Evolutionary conservation across 139 green algal species (phyloP).

Genomic region (Diplosphaera chodatii): DNA sequence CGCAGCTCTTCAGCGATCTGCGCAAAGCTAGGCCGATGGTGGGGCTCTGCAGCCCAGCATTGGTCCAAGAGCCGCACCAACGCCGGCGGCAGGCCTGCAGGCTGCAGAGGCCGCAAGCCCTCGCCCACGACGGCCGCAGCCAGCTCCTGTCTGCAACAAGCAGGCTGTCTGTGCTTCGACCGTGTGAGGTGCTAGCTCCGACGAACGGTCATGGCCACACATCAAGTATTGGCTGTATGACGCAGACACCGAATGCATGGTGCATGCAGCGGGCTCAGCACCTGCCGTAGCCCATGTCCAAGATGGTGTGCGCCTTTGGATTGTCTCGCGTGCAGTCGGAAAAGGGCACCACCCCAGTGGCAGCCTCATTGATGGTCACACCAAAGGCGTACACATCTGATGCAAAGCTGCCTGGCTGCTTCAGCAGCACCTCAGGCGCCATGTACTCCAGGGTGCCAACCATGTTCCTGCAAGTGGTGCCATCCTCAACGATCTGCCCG

Average conservation of each 20-base stretch:
- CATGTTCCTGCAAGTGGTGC: conserved; percentile 17
- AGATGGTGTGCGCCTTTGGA: conserved; percentile 77
- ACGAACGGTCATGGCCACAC: too few species aligned
- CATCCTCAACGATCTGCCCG: too few species aligned
- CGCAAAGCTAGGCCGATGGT: conserved; percentile 30
- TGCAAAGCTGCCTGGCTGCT: conserved; percentile 21
- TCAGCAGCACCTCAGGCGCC: conserved; percentile 66
- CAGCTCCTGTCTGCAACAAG: conserved; percentile 74
- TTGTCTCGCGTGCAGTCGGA: conserved; percentile 79
- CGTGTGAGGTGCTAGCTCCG: too few species aligned
- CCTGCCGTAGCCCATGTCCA: conserved; percentile 84
- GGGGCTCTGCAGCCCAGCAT: conserved; percentile 54
- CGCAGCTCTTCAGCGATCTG: conserved; percentile 33
- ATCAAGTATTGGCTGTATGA: too few species aligned
- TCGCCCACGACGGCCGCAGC: conserved; percentile 70
- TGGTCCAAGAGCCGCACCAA: conserved; percentile 40
- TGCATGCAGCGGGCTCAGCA: too few species aligned
- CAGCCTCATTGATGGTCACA: conserved; percentile 66
- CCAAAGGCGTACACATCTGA: conserved; percentile 78
- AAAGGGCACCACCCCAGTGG: conserved; percentile 53
- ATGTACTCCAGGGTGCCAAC: conserved; percentile 89
- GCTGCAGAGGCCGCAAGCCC: conserved; percentile 68
- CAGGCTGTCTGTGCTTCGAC: too few species aligned
- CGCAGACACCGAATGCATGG: too few species aligned
- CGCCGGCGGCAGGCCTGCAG: conserved; percentile 14